These are phyloP conservation scores for Schwanniomyces polymorphus DNA, from an alignment of 805 yeast species.

Conservation along the genomic window DNA sequence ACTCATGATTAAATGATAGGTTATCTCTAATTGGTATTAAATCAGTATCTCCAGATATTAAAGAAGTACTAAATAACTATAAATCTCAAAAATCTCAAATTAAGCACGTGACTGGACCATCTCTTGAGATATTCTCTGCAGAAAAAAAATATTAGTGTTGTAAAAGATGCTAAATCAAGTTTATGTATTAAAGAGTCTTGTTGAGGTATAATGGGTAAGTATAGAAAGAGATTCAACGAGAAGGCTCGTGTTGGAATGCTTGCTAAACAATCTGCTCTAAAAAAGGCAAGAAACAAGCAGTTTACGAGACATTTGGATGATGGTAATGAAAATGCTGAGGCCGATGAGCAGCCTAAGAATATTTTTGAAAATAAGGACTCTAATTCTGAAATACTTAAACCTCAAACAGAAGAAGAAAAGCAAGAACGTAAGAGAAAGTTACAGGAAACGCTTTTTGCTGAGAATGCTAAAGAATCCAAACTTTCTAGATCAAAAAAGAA, in stretches of 20 bases:
- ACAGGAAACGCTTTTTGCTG: slow-evolving; percentile 54
- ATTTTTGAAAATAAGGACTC: slow-evolving; percentile 37
- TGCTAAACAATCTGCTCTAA: slow-evolving; percentile 71
- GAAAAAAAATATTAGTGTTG: not conserved
- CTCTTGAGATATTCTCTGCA: not conserved
- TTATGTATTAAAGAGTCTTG: not conserved
- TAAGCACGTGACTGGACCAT: not conserved
- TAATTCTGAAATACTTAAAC: slow-evolving; percentile 61
- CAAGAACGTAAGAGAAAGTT: slow-evolving; percentile 64
- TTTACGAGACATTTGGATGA: slow-evolving; percentile 52
- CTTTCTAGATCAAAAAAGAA: slow-evolving; percentile 69
- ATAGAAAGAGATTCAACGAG: slow-evolving; percentile 77
- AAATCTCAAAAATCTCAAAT: not conserved
- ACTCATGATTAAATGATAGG: slow-evolving; percentile 10
- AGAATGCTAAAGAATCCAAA: slow-evolving; percentile 61
- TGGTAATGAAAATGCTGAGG: slow-evolving; percentile 24
- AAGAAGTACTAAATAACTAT: not conserved
- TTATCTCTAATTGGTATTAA: not conserved
- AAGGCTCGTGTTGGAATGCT: slow-evolving; percentile 85
- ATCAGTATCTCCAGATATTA: not conserved
- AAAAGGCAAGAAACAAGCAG: slow-evolving; percentile 67
- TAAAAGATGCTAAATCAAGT: not conserved
- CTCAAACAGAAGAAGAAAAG: slow-evolving; percentile 65
- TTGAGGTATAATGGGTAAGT: slow-evolving; percentile 63
- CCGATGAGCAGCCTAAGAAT: slow-evolving; percentile 7